A percentile compares a stretch with the other conserved stretches of the same genome.
Conservation (phyloP, 495 filamentous ascomycete genomes). For the Aspergillus coremiiformis region DNA sequence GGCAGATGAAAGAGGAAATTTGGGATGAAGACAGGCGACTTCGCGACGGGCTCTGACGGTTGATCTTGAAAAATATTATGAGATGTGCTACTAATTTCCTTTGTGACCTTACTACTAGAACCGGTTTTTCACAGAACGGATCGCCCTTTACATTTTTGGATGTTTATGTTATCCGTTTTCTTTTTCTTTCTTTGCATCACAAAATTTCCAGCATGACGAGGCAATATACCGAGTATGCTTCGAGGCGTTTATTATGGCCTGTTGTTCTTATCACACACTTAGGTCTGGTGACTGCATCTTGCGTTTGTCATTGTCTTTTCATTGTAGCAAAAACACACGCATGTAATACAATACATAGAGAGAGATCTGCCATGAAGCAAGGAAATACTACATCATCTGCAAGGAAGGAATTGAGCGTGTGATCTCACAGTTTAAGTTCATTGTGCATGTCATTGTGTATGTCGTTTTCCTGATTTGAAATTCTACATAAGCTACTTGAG, state of each 20-base stretch:
- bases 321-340: conserved; percentile 4
- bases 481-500: no score
- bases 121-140: conserved; percentile 9
- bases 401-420: conserved; percentile 5
- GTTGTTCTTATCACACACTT: conserved; percentile 4
- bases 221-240: conserved; percentile 2
- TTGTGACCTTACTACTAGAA: background rate
- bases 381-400: conserved; percentile 6
- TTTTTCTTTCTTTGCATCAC: background rate
- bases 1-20: conserved; percentile 61
- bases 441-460: no score
- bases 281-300: conserved; percentile 10
- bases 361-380: conserved; percentile 9
- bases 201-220: conserved; percentile 9
- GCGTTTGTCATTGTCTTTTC: conserved; percentile 4
- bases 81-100: conserved; percentile 3
- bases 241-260: conserved; percentile 12
- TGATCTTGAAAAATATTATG: background rate
- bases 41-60: conserved; percentile 17
- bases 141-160: background rate
- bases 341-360: conserved; percentile 14
- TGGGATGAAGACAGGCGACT: conserved; percentile 40
- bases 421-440: background rate
- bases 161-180: background rate
- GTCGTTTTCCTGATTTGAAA: background rate